Evolutionary conservation across 768 basidiomycete species (phyloP).

Genomic region (Strobilomyces confusus): DNA sequence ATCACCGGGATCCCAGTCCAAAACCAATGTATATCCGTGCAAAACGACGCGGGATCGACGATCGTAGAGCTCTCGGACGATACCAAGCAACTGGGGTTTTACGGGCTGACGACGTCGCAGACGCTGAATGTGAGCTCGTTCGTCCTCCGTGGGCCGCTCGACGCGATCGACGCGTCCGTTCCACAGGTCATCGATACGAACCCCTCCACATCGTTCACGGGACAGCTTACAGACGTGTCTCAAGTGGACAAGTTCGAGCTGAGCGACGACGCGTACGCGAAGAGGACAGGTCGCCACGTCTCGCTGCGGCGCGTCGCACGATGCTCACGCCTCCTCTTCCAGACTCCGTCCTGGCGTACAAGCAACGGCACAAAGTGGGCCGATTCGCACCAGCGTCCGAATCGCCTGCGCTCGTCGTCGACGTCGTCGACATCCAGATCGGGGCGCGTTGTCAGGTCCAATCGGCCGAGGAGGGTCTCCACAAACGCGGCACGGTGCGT

Average conservation of each 20-base stretch:
- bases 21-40: slow-evolving; percentile 67
- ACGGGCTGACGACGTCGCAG: slow-evolving; percentile 72
- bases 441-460: slow-evolving; percentile 85
- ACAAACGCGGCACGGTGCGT: slow-evolving; percentile 79
- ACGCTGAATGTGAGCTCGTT: slow-evolving; percentile 65
- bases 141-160: neutral
- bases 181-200: slow-evolving; percentile 59
- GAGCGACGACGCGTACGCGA: slow-evolving; percentile 74
- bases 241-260: slow-evolving; percentile 94
- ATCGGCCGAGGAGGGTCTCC: slow-evolving; percentile 60
- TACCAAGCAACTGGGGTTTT: slow-evolving; percentile 63
- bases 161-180: slow-evolving; percentile 36
- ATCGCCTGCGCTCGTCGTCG: slow-evolving; percentile 25
- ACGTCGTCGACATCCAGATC: slow-evolving; percentile 50
- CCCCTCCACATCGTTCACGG: slow-evolving; percentile 70
- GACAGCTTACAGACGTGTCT: slow-evolving; percentile 79
- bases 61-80: slow-evolving; percentile 64
- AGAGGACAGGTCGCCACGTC: slow-evolving; percentile 59
- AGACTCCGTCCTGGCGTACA: slow-evolving; percentile 91
- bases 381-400: slow-evolving; percentile 67
- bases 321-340: slow-evolving; percentile 1
- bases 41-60: slow-evolving; percentile 50
- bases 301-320: neutral
- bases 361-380: slow-evolving; percentile 82
- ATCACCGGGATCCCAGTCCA: slow-evolving; percentile 84